Evolutionary conservation across 371 early-diverging fungal genomes (phyloP), one percentile per base, ranked within the genome.

Genomic region (Dichotomocladium elegans): DNA sequence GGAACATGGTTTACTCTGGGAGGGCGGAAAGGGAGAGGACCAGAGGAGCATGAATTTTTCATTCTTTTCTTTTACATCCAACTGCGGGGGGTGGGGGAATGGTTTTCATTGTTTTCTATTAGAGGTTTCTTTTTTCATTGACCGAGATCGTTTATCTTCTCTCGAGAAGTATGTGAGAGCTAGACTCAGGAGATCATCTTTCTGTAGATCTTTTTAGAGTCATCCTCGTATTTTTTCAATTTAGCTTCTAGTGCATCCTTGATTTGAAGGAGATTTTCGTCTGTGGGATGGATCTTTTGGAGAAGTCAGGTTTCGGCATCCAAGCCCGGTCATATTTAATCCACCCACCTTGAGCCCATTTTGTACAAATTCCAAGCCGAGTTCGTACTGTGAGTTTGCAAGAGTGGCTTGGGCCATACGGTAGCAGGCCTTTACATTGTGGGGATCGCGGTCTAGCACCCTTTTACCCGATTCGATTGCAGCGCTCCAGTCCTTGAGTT

Each of bases 371-470:
- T 66, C 52, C 28, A 76, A 60, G 1, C 82, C 81, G 24, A 80
- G 55, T 3, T 80, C 81, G 58, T 67, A 88, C 42, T 80, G 73
- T 6, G 66, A 61, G 52, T 66, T 51, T 41, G 77, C 82, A 14
- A 77, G 49, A 55, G 72, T 73, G 1, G 82, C 86, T 60, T 83
- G 81, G 4, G 71, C 81, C 25, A 85, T 54, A 11, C 88, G 73
- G 66, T 80, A 86, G 26, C 65, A 68, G 0, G 79, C 85, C 64
- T 88, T 88, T n/a, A 81, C 57, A 53, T 74, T 85, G 22, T 63
- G 44, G 6, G 68, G 61, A 55, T 87, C 83, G 46, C 79, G 64
- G 15, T 64, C 68, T 44, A 88, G 50, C 12, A 74, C 67, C 31
- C 68, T 67, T 37, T 75, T 63, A 28, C 72, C 69, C 2, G 70